These are phyloP conservation scores for Entomortierella parvispora DNA, from an alignment of 192 early-diverging fungal genomes.

Conservation along the genomic window DNA sequence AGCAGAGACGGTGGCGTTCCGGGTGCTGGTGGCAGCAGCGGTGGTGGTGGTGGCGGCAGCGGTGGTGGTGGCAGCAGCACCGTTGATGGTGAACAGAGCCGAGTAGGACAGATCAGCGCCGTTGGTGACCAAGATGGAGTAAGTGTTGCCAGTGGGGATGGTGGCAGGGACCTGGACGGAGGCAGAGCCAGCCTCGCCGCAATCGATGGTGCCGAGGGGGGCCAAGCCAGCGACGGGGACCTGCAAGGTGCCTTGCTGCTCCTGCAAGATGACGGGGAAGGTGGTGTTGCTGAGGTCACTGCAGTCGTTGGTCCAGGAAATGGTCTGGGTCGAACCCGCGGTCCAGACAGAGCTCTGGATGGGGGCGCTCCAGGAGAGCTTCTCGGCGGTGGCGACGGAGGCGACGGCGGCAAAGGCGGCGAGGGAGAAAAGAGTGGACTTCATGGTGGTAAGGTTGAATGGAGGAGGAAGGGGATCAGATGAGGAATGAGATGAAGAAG, in stretches of 20 bases:
- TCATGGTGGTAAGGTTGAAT: slow-evolving; percentile 8
- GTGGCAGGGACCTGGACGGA: slow-evolving; percentile 18
- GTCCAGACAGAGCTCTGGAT: slow-evolving; percentile 18
- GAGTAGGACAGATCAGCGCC: slow-evolving; percentile 29
- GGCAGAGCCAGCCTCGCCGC: neutral
- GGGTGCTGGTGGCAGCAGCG: neutral
- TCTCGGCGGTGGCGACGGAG: slow-evolving; percentile 6
- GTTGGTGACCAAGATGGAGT: slow-evolving; percentile 39
- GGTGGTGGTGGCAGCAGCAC: slow-evolving; percentile 1
- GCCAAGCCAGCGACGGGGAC: neutral
- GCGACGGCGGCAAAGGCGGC: slow-evolving; percentile 18
- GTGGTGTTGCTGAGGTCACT: slow-evolving; percentile 7
- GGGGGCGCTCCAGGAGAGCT: slow-evolving; percentile 12
- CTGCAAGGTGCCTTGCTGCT: slow-evolving; percentile 3
- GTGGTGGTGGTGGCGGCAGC: neutral
- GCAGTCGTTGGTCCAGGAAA: slow-evolving; percentile 29
- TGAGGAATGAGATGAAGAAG: slow-evolving; percentile 25
- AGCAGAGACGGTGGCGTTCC: neutral
- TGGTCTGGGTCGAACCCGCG: slow-evolving; percentile 4
- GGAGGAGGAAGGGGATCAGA: slow-evolving; percentile 23
- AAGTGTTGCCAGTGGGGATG: slow-evolving; percentile 10
- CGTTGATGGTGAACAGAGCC: slow-evolving; percentile 40
- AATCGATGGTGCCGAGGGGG: slow-evolving; percentile 28
- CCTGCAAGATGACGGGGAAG: slow-evolving; percentile 12
- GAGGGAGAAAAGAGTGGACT: slow-evolving; percentile 17